These are phyloP conservation scores for Scytalidium sp. DNA, from an alignment of 2,329 filamentous ascomycete genomes.

Conservation along the genomic window DNA sequence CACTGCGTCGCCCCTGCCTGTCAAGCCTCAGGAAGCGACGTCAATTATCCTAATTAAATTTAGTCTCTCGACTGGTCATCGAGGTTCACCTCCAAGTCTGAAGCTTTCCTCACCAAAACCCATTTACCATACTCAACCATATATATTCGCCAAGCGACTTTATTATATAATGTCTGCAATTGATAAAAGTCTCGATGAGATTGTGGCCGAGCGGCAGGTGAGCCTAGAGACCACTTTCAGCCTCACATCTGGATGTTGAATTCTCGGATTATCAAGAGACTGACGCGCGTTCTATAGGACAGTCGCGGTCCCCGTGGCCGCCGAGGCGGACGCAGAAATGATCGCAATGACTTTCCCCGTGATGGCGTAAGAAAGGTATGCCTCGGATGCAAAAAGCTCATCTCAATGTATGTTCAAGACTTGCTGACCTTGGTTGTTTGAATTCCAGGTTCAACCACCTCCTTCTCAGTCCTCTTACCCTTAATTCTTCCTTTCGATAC, in stretches of 20 bases:
- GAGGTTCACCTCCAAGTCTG: background rate
- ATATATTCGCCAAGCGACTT: background rate
- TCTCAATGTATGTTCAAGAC: constrained; percentile 1
- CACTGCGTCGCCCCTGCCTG: background rate
- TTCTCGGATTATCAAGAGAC: background rate
- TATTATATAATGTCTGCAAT: no score
- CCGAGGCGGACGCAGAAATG: constrained; percentile 28
- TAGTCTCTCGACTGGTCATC: background rate
- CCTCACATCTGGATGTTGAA: constrained; percentile 15
- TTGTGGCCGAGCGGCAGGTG: constrained; percentile 60
- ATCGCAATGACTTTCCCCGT: constrained; percentile 56
- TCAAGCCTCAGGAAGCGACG: background rate
- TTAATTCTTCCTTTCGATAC: constrained; percentile 24
- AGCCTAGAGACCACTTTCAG: constrained; percentile 23
- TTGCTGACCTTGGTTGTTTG: constrained; percentile 6
- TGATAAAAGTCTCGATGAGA: constrained; percentile 64
- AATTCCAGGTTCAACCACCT: constrained; percentile 30
- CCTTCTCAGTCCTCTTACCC: constrained; percentile 31
- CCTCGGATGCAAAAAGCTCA: background rate
- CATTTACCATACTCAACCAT: background rate
- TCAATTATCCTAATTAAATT: background rate
- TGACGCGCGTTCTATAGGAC: constrained; percentile 18
- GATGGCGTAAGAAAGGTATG: constrained; percentile 88
- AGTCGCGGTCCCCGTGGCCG: constrained; percentile 24
- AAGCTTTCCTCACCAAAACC: background rate